A percentile compares a stretch with the other conserved stretches of the same genome.
Evolutionary conservation across 2,329 filamentous ascomycete species (phyloP).

Genomic region (Fonsecaea erecta): DNA sequence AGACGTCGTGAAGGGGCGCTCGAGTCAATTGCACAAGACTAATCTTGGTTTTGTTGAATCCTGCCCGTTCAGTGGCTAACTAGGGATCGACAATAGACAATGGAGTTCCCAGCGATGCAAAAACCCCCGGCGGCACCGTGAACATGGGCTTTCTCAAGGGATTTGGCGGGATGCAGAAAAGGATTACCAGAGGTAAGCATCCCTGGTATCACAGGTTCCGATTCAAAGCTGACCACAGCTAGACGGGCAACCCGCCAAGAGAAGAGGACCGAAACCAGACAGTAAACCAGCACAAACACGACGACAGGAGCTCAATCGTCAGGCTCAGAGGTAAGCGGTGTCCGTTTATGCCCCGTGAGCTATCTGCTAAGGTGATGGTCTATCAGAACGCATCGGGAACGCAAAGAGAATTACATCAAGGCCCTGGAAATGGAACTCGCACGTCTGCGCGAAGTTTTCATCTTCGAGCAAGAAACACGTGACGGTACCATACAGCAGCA

Average conservation of each 20-base stretch:
- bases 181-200: conserved; percentile 70
- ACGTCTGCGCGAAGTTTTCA: conserved; percentile 74
- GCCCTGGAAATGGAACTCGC: conserved; percentile 89
- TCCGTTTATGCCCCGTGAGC: conserved; percentile 18
- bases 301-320: conserved; percentile 90
- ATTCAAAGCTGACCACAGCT: conserved; percentile 24
- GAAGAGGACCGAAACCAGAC: conserved; percentile 92
- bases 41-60: neutral
- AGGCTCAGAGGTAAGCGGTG: conserved; percentile 79
- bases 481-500: conserved; percentile 60
- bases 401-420: conserved; percentile 96
- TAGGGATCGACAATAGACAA: conserved; percentile 19
- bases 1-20: neutral
- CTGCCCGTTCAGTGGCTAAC: neutral
- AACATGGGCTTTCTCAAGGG: conserved; percentile 69
- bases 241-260: conserved; percentile 87
- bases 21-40: neutral
- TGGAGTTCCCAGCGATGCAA: conserved; percentile 23
- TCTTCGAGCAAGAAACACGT: conserved; percentile 61
- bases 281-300: conserved; percentile 92
- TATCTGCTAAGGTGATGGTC: conserved; percentile 23
- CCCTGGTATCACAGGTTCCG: neutral
- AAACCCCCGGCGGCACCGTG: conserved; percentile 39
- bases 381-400: conserved; percentile 86
- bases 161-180: conserved; percentile 68